Evolutionary conservation across 1,284 basidiomycete genomes (phyloP).

Genomic region (Ustanciosporium gigantosporum): DNA sequence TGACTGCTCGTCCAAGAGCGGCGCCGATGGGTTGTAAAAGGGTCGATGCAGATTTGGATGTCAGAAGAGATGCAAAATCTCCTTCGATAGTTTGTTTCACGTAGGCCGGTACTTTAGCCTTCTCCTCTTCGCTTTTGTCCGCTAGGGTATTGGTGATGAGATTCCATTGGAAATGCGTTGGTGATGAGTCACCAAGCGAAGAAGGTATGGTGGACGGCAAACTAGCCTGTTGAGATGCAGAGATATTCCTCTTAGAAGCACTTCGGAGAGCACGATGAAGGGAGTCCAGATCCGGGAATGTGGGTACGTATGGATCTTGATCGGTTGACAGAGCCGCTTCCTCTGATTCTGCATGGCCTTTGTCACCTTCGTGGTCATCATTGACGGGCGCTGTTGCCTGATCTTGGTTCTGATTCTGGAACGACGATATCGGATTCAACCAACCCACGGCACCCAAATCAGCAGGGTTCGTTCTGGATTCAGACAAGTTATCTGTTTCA

Average conservation of each 20-base stretch:
- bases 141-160: conserved; percentile 32
- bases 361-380: conserved; percentile 18
- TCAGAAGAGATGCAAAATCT: conserved; percentile 59
- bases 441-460: conserved; percentile 41
- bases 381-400: conserved; percentile 10
- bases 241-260: conserved; percentile 5
- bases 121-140: conserved; percentile 8
- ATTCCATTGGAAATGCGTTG: conserved; percentile 33
- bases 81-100: conserved; percentile 53
- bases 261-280: conserved; percentile 21
- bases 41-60: conserved; percentile 41
- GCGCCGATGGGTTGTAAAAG: conserved; percentile 43
- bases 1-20: conserved; percentile 15
- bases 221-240: neutral
- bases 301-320: conserved; percentile 31
- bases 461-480: conserved; percentile 23
- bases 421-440: conserved; percentile 23
- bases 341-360: too few relatives aligned
- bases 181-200: conserved; percentile 2
- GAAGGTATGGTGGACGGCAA: neutral
- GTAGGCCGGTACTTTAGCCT: conserved; percentile 27
- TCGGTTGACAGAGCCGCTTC: too few relatives aligned
- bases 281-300: conserved; percentile 34
- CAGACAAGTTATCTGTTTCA: conserved; percentile 26
- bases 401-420: conserved; percentile 1